Evolutionary conservation across 1,284 basidiomycete species (phyloP).

Genomic region (Vanrija sp.): DNA sequence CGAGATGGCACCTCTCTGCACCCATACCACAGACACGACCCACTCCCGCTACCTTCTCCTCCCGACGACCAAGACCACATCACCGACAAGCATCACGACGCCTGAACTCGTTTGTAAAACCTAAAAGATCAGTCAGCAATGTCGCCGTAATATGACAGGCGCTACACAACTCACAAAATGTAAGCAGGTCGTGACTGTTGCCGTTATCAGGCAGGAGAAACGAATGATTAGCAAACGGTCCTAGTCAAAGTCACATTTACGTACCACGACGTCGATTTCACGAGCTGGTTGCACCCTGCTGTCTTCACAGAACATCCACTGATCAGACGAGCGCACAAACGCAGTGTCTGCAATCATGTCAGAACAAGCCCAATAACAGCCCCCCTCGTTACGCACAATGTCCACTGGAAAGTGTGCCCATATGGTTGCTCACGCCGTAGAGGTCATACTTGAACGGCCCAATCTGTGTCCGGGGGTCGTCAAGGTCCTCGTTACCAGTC

Average conservation of each 20-base stretch:
- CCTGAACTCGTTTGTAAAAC: slow-evolving; percentile 45
- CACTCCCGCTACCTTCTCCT: too few species aligned
- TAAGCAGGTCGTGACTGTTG: slow-evolving; percentile 76
- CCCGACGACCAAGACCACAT: too few species aligned
- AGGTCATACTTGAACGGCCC: slow-evolving; percentile 84
- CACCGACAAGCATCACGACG: slow-evolving; percentile 4
- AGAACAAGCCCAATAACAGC: not conserved
- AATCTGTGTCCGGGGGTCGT: slow-evolving; percentile 72
- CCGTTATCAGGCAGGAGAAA: slow-evolving; percentile 2
- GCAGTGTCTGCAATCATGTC: slow-evolving; percentile 64
- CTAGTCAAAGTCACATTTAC: slow-evolving; percentile 43
- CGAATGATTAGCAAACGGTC: not conserved
- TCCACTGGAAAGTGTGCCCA: slow-evolving; percentile 81
- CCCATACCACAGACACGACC: too few species aligned
- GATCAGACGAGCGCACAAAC: slow-evolving; percentile 66
- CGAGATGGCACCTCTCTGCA: too few species aligned
- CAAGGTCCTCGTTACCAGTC: slow-evolving; percentile 51
- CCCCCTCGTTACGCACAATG: slow-evolving; percentile 67
- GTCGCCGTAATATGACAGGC: not conserved
- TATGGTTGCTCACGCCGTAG: slow-evolving; percentile 88
- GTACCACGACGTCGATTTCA: slow-evolving; percentile 75
- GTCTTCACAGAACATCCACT: slow-evolving; percentile 86
- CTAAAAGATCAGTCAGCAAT: slow-evolving; percentile 14
- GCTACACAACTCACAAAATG: slow-evolving; percentile 59
- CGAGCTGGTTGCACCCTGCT: slow-evolving; percentile 68